These are phyloP conservation scores for Agrocybe praecox DNA, from an alignment of 768 basidiomycete species.

Conservation along the genomic window DNA sequence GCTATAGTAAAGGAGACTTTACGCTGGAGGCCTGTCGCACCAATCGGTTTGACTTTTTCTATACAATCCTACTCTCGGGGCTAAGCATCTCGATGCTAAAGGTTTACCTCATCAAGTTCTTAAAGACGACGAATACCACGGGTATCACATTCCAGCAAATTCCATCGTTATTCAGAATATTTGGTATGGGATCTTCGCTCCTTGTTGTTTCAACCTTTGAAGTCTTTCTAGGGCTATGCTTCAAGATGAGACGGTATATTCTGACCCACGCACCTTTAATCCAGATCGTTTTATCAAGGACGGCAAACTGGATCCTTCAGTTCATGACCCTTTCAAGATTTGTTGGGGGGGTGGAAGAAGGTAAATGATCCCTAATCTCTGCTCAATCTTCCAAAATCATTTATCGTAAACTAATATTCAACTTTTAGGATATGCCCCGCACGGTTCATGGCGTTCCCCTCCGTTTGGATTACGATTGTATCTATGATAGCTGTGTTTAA, in stretches of 20 bases:
- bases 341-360: slow-evolving; percentile 35
- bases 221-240: slow-evolving; percentile 39
- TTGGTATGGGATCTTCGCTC: slow-evolving; percentile 29
- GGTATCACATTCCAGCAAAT: slow-evolving; percentile 31
- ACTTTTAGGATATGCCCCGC: slow-evolving; percentile 23
- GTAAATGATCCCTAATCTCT: slow-evolving; percentile 6
- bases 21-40: slow-evolving; percentile 29
- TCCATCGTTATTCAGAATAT: slow-evolving; percentile 32
- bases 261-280: slow-evolving; percentile 40
- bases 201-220: not conserved
- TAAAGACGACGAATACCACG: slow-evolving; percentile 29
- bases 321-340: slow-evolving; percentile 25
- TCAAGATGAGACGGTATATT: slow-evolving; percentile 38
- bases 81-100: not conserved
- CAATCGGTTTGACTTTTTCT: slow-evolving; percentile 17
- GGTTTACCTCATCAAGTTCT: slow-evolving; percentile 21
- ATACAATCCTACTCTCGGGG: not conserved
- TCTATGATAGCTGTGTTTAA: slow-evolving; percentile 26
- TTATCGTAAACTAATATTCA: not conserved
- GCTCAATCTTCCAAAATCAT: not conserved
- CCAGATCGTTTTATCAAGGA: slow-evolving; percentile 43
- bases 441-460: slow-evolving; percentile 20
- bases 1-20: slow-evolving; percentile 31
- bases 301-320: slow-evolving; percentile 23
- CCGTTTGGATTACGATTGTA: slow-evolving; percentile 24